Percentiles rank a stretch among this genome's conserved stretches.
phyloP scores from a whole-genome alignment of 352 stramenopile genomes.

The Globisporangium orthogonon region DNA sequence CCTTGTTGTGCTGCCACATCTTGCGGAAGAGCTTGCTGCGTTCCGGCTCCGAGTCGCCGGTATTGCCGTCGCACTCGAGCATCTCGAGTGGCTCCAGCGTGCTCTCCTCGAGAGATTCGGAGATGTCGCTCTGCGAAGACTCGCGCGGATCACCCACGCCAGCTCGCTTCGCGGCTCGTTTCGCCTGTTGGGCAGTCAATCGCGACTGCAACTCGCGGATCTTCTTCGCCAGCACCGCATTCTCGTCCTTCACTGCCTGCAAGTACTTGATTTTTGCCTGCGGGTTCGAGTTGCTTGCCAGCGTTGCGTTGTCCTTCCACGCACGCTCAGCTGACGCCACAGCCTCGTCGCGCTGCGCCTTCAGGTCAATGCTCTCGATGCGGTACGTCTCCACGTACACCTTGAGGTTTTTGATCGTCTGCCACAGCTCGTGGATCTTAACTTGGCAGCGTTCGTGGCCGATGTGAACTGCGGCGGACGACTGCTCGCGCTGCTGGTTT shows the following conservation, averaged over 20 bases:
- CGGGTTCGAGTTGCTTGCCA: constrained; percentile 55
- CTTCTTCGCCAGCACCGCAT: constrained; percentile 34
- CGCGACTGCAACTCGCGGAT: constrained; percentile 52
- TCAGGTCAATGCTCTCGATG: constrained; percentile 40
- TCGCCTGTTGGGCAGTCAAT: constrained; percentile 21
- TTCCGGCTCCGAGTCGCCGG: constrained; percentile 21
- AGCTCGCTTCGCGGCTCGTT: constrained; percentile 3
- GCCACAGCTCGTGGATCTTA: constrained; percentile 68
- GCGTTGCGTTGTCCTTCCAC: constrained; percentile 46
- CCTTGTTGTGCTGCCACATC: constrained; percentile 42
- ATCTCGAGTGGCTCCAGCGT: background rate
- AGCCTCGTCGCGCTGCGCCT: constrained; percentile 50
- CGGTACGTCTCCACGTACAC: constrained; percentile 57
- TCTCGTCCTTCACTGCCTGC: constrained; percentile 65
- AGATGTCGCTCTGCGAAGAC: constrained; percentile 12
- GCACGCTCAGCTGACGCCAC: constrained; percentile 43
- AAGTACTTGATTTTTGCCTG: constrained; percentile 75
- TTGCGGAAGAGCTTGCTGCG: constrained; percentile 37
- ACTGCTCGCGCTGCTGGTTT: background rate
- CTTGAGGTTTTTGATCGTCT: constrained; percentile 51
- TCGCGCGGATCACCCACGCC: constrained; percentile 1
- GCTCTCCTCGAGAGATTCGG: constrained; percentile 16
- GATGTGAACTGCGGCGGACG: background rate
- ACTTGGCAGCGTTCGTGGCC: constrained; percentile 48
- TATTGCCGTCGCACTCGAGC: constrained; percentile 15